These are phyloP conservation scores for Boletus huronensis DNA, from an alignment of 768 basidiomycete species.

Conservation along the genomic window DNA sequence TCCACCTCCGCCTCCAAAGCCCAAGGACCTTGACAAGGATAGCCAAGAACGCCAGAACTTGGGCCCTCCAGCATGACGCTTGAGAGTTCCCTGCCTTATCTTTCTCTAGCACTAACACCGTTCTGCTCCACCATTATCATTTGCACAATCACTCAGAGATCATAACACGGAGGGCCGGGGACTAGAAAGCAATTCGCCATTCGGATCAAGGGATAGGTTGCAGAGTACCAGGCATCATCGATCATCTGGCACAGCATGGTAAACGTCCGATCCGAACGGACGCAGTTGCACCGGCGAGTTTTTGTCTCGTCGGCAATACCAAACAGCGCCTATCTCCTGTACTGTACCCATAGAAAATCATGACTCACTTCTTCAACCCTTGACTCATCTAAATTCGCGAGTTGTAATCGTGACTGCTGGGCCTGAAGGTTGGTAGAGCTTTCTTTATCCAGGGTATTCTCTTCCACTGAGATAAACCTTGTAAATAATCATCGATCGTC, in stretches of 20 bases:
- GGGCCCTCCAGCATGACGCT: neutral
- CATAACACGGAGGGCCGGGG: neutral
- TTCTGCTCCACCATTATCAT: neutral
- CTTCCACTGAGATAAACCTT: neutral
- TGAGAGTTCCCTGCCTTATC: neutral
- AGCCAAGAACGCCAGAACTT: neutral
- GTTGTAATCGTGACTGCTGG: neutral
- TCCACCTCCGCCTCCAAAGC: constrained; percentile 52
- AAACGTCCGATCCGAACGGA: constrained; percentile 1
- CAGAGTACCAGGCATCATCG: neutral
- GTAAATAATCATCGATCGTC: neutral
- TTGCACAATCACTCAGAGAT: neutral
- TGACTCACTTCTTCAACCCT: neutral
- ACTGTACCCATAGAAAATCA: neutral
- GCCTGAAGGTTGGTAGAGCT: neutral
- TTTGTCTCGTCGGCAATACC: neutral
- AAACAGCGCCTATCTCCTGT: neutral
- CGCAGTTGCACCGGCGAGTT: neutral
- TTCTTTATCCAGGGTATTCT: neutral
- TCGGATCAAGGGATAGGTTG: neutral
- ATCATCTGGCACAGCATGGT: neutral
- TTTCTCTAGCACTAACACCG: neutral
- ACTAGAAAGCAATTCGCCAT: neutral
- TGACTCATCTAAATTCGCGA: neutral
- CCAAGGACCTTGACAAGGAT: constrained; percentile 18